Conservation (phyloP, 2,329 filamentous ascomycete genomes). For the Arthrinium phaeospermum region DNA sequence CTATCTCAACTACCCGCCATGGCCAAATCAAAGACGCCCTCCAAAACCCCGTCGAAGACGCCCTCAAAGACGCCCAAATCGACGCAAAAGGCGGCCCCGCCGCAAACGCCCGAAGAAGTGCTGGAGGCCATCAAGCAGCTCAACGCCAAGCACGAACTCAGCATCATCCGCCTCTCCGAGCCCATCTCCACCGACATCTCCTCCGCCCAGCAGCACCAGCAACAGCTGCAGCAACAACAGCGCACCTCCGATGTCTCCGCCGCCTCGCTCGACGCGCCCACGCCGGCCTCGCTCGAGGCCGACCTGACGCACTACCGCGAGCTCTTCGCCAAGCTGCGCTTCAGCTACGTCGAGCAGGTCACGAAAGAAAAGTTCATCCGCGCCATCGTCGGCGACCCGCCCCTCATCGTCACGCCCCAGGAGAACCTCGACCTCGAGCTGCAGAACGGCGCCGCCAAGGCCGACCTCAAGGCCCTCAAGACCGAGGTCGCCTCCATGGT, state of each 20-base stretch:
- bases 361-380: constrained; percentile 98
- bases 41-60: no score
- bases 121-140: constrained; percentile 58
- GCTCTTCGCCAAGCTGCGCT: constrained; percentile 93
- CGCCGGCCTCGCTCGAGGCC: constrained; percentile 77
- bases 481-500: constrained; percentile 77
- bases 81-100: background rate
- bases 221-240: constrained; percentile 44
- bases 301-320: constrained; percentile 93
- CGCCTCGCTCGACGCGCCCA: constrained; percentile 67
- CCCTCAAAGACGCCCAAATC: constrained; percentile 14
- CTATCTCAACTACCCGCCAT: background rate
- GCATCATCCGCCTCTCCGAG: constrained; percentile 79
- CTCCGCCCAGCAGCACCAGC: constrained; percentile 41
- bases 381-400: constrained; percentile 88
- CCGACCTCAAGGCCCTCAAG: constrained; percentile 79
- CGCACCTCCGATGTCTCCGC: constrained; percentile 76
- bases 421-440: constrained; percentile 82
- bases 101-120: constrained; percentile 43
- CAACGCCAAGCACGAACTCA: constrained; percentile 65
- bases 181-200: constrained; percentile 65
- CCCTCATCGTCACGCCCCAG: constrained; percentile 78
- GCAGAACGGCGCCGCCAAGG: constrained; percentile 73
- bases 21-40: constrained; percentile 17
- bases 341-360: constrained; percentile 97